phyloP scores from a whole-genome alignment of 768 basidiomycete genomes.

The Neoboletus magnificus region DNA sequence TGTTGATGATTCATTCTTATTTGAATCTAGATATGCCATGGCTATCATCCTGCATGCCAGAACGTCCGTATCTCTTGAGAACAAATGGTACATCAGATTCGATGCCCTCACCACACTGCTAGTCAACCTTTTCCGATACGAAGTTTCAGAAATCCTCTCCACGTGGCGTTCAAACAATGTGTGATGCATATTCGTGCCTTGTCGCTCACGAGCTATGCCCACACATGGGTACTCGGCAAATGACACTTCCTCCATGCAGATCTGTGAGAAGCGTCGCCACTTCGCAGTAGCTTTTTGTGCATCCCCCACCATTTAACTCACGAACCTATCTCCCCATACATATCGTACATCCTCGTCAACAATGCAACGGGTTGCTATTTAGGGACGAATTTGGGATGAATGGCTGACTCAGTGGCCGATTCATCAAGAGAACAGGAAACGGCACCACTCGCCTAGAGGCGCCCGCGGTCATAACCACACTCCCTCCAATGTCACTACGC shows the following conservation, averaged over 20 bases:
- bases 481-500: background rate
- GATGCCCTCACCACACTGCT: background rate
- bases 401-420: background rate
- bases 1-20: too few relatives aligned
- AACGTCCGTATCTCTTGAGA: background rate
- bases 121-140: background rate
- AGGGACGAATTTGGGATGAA: too few relatives aligned
- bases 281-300: background rate
- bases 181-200: background rate
- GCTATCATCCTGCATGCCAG: background rate
- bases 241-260: background rate
- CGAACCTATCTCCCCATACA: background rate
- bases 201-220: background rate
- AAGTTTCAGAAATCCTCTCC: background rate
- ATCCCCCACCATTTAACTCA: background rate
- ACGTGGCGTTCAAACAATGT: background rate
- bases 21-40: background rate
- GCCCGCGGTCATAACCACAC: too few relatives aligned
- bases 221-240: too few relatives aligned
- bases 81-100: background rate
- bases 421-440: background rate
- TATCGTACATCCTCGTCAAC: background rate
- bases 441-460: background rate
- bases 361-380: background rate
- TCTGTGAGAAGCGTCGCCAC: background rate